Conservation (phyloP, 2,329 filamentous ascomycete genomes). For the Leptodontidium sp. region DNA sequence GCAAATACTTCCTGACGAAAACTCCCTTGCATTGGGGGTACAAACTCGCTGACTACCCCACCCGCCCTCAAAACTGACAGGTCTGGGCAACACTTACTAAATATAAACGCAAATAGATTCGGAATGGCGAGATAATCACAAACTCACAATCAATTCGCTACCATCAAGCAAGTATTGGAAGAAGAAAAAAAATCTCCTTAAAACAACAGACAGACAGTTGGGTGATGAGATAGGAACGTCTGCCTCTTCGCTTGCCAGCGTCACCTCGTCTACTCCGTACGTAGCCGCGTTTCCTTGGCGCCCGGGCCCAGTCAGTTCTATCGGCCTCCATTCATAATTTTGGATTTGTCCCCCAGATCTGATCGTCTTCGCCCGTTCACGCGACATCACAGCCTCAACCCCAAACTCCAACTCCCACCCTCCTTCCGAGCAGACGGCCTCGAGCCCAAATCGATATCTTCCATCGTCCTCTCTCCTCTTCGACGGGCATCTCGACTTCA, state of each 20-base stretch:
- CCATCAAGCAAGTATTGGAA: too few species aligned
- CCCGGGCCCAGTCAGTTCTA: not conserved
- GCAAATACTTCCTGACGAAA: not conserved
- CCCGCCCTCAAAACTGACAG: too few species aligned
- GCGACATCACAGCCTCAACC: constrained; percentile 30
- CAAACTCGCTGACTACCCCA: not conserved
- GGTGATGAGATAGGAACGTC: too few species aligned
- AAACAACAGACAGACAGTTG: too few species aligned
- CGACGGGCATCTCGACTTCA: constrained; percentile 1
- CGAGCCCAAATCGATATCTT: not conserved
- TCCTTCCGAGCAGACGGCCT: not conserved
- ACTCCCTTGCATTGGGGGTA: constrained; percentile 1
- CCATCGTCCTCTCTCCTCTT: not conserved
- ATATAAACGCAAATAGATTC: not conserved
- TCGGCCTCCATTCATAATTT: constrained; percentile 33
- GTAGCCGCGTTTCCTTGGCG: not conserved
- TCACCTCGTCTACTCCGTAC: too few species aligned
- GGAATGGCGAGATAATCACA: not conserved
- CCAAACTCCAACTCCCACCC: constrained; percentile 10
- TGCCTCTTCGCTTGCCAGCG: too few species aligned
- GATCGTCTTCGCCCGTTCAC: constrained; percentile 22
- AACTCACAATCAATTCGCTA: not conserved
- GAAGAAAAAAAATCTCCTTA: too few species aligned
- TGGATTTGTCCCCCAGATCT: constrained; percentile 18
- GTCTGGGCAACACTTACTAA: not conserved